phyloP scores from a whole-genome alignment of 371 early-diverging fungal genomes.

The Actinomortierella wolfii region DNA sequence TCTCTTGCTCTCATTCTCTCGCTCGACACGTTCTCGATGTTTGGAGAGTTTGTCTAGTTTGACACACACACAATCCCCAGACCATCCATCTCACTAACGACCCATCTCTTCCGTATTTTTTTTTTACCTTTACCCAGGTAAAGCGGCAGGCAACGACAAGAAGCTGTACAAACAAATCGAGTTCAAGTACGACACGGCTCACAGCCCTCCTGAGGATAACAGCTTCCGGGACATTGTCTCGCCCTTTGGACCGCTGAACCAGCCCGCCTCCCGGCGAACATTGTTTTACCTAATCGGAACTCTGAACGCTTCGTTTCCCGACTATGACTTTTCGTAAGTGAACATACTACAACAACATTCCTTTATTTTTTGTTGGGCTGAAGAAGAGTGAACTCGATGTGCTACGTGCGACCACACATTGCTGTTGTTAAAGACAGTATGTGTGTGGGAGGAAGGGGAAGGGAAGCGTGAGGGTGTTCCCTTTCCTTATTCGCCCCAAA shows the following conservation, averaged over 20 bases:
- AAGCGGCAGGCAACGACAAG: conserved; percentile 88
- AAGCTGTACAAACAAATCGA: conserved; percentile 86
- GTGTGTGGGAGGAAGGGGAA: too few species aligned
- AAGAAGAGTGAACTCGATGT: too few species aligned
- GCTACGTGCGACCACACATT: too few species aligned
- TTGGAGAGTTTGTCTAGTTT: too few species aligned
- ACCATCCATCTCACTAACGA: not conserved
- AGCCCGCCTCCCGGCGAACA: conserved; percentile 78
- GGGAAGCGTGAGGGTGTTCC: too few species aligned
- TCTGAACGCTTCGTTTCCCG: conserved; percentile 92
- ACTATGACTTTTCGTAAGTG: conserved; percentile 86
- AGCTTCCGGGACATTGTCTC: conserved; percentile 63
- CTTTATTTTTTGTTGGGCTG: not conserved
- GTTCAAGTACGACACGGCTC: conserved; percentile 63
- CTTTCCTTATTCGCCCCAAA: too few species aligned
- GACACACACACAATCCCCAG: not conserved
- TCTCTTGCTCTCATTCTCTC: too few species aligned
- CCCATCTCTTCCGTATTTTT: not conserved
- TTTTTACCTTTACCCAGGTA: conserved; percentile 59
- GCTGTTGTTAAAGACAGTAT: too few species aligned
- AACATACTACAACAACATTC: not conserved
- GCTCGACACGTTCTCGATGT: too few species aligned
- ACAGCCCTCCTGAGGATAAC: conserved; percentile 60
- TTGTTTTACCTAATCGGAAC: conserved; percentile 92
- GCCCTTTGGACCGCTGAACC: conserved; percentile 85